Conservation (phyloP, 345 rosid genomes). For the Linum lewisii region DNA sequence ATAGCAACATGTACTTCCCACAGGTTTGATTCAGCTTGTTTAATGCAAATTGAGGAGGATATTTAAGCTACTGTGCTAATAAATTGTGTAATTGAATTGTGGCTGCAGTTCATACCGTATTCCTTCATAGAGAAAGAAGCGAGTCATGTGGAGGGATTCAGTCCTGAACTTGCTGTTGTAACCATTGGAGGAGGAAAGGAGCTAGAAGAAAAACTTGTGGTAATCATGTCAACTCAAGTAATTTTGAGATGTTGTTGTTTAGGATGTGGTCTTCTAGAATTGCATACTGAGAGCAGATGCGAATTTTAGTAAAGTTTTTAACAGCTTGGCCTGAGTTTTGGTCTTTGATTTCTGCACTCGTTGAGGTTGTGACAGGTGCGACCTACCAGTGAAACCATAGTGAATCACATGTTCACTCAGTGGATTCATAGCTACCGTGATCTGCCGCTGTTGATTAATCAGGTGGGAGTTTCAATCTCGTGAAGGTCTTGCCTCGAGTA, state of each 20-base stretch:
- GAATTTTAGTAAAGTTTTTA: no score
- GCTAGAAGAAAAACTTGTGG: slow-evolving; percentile 97
- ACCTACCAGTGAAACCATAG: slow-evolving; percentile 92
- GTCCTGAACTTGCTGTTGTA: slow-evolving; percentile 84
- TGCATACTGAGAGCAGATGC: no score
- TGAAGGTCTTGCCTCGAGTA: neutral
- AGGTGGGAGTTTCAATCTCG: slow-evolving; percentile 28
- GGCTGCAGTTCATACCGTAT: slow-evolving; percentile 78
- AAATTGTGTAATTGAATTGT: neutral
- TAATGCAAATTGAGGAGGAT: neutral
- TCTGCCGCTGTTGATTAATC: slow-evolving; percentile 92
- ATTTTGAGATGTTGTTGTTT: no score
- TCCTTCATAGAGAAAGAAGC: slow-evolving; percentile 98
- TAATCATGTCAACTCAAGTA: slow-evolving; percentile 18
- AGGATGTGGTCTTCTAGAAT: neutral
- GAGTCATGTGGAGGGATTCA: slow-evolving; percentile 89
- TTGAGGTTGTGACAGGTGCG: slow-evolving; percentile 97
- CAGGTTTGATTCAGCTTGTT: slow-evolving; percentile 34
- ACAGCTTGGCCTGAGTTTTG: slow-evolving; percentile 42
- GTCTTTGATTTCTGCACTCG: slow-evolving; percentile 55
- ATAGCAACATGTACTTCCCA: slow-evolving; percentile 90
- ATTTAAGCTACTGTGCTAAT: neutral
- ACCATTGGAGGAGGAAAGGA: slow-evolving; percentile 91
- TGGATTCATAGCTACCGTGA: slow-evolving; percentile 95
- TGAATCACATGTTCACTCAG: slow-evolving; percentile 93